A percentile compares a stretch with the other conserved stretches of the same genome.
These are phyloP conservation scores for Ustilaginoidea virens DNA, from an alignment of 2,329 filamentous ascomycete genomes.

Conservation along the genomic window DNA sequence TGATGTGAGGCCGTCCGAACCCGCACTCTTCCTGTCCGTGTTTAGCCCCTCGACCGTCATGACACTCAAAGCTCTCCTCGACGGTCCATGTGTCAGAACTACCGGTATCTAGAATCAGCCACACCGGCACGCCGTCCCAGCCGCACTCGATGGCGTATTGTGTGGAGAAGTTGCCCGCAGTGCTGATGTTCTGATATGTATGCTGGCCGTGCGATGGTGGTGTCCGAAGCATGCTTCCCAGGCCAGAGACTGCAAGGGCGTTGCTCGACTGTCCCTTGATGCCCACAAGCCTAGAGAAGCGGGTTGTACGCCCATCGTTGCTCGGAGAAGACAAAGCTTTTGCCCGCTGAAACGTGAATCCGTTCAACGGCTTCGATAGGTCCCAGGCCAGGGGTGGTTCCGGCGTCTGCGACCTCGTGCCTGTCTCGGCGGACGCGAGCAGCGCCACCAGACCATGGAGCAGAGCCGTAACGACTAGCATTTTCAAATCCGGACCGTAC, in stretches of 20 bases:
- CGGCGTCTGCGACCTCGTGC: neutral
- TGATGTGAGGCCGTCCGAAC: slow-evolving; percentile 24
- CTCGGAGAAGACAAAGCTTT: slow-evolving; percentile 13
- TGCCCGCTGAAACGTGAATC: slow-evolving; percentile 20
- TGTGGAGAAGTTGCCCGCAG: slow-evolving; percentile 22
- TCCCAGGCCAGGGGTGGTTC: slow-evolving; percentile 14
- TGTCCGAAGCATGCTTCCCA: slow-evolving; percentile 10
- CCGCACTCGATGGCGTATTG: slow-evolving; percentile 25
- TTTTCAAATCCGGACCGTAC: no score
- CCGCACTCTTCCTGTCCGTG: slow-evolving; percentile 19
- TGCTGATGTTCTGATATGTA: slow-evolving; percentile 21
- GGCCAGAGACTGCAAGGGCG: slow-evolving; percentile 15
- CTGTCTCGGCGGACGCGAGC: slow-evolving; percentile 1
- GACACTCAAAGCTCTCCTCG: slow-evolving; percentile 24
- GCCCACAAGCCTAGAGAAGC: slow-evolving; percentile 18
- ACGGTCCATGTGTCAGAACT: slow-evolving; percentile 37
- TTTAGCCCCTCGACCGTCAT: slow-evolving; percentile 17
- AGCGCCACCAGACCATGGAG: no score
- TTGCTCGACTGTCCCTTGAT: slow-evolving; percentile 11
- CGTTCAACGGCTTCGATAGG: slow-evolving; percentile 20
- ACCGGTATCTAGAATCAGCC: slow-evolving; percentile 33
- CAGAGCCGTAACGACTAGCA: no score
- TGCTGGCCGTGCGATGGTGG: slow-evolving; percentile 8
- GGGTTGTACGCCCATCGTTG: slow-evolving; percentile 13
- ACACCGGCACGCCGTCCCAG: slow-evolving; percentile 23